Evolutionary conservation across 2,329 filamentous ascomycete genomes (phyloP).

Genomic region (Ceratocystis harringtonii): DNA sequence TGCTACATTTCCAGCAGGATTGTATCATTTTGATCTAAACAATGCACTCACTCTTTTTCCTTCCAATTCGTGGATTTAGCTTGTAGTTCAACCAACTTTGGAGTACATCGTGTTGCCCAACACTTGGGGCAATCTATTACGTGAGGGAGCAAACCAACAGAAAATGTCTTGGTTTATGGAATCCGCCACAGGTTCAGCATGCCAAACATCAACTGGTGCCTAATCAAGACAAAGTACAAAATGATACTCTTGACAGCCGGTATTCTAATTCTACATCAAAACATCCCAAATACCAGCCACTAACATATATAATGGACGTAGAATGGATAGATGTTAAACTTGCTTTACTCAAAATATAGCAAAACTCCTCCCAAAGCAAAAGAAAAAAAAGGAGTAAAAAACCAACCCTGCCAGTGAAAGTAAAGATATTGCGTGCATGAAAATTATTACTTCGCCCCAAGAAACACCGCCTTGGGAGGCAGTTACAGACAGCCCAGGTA

Average conservation of each 20-base stretch:
- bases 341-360: slow-evolving; percentile 9
- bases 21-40: too few relatives aligned
- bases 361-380: slow-evolving; percentile 1
- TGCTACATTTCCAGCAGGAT: too few relatives aligned
- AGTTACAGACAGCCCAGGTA: neutral
- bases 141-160: too few relatives aligned
- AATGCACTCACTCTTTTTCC: too few relatives aligned
- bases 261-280: neutral
- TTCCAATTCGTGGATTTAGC: too few relatives aligned
- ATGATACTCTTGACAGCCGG: neutral
- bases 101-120: too few relatives aligned
- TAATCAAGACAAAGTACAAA: too few relatives aligned
- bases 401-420: slow-evolving; percentile 9
- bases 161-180: too few relatives aligned
- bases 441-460: neutral
- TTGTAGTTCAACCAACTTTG: too few relatives aligned
- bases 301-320: neutral
- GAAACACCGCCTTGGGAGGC: neutral
- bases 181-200: too few relatives aligned
- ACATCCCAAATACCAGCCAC: neutral
- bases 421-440: slow-evolving; percentile 2
- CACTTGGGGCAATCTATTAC: too few relatives aligned
- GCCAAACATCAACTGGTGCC: neutral
- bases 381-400: neutral
- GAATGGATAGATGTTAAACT: neutral